A percentile compares a stretch with the other conserved stretches of the same genome.
Evolutionary conservation across 306 rosid genomes (phyloP).

Genomic region (cucumber (Cucumis sativus)): DNA sequence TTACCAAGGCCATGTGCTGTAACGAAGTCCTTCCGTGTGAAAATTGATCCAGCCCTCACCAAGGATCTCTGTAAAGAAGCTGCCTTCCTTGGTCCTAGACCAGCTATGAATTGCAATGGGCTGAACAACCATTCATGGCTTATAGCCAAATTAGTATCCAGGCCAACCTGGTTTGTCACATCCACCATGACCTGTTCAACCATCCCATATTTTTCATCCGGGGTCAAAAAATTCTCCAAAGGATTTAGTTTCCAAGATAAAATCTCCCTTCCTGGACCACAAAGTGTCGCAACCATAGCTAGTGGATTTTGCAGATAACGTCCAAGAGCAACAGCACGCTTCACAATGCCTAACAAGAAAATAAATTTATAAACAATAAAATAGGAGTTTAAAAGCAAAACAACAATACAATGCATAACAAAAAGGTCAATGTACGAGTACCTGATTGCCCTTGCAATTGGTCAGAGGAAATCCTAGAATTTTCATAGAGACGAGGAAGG

Average conservation of each 20-base stretch:
- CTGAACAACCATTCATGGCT: constrained; percentile 92
- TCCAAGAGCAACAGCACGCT: constrained; percentile 94
- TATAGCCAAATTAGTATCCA: constrained; percentile 79
- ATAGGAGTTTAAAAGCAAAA: background rate
- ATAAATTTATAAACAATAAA: constrained; percentile 3
- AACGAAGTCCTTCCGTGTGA: constrained; percentile 77
- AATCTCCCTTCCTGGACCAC: constrained; percentile 89
- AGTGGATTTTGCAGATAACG: constrained; percentile 93
- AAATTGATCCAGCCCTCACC: constrained; percentile 84
- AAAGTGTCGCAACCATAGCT: constrained; percentile 87
- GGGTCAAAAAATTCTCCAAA: constrained; percentile 66
- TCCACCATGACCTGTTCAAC: constrained; percentile 94
- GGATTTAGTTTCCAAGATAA: constrained; percentile 83
- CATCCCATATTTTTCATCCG: constrained; percentile 80
- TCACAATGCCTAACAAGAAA: constrained; percentile 69
- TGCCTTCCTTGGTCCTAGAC: constrained; percentile 98
- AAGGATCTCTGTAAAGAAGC: constrained; percentile 83
- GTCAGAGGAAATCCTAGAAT: constrained; percentile 87
- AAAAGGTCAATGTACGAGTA: constrained; percentile 12
- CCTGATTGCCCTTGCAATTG: constrained; percentile 87
- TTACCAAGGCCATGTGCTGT: constrained; percentile 69
- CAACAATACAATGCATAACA: background rate
- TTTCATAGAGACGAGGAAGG: constrained; percentile 80
- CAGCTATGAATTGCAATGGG: constrained; percentile 84
- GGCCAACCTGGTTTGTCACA: constrained; percentile 87